Evolutionary conservation across 1,139 yeast species (phyloP).

Genomic region (Yamadazyma conglobata): DNA sequence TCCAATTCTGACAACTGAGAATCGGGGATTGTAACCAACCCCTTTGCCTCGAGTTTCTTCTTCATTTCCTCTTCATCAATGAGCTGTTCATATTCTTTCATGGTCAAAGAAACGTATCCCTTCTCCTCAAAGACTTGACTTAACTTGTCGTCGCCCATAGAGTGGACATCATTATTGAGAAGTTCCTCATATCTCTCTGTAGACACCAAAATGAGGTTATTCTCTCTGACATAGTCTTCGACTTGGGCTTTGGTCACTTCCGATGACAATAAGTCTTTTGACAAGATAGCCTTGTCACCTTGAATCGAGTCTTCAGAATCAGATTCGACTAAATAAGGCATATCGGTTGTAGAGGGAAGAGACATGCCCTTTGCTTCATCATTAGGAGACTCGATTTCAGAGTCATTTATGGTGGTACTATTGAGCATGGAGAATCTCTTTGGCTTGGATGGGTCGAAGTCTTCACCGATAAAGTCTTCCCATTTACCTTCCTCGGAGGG

Average conservation of each 20-base stretch:
- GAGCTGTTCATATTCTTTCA: constrained; percentile 25
- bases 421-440: constrained; percentile 17
- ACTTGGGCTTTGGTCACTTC: constrained; percentile 20
- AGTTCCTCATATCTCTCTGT: constrained; percentile 42
- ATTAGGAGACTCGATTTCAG: constrained; percentile 21
- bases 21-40: constrained; percentile 33
- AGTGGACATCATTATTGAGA: constrained; percentile 21
- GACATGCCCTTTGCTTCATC: constrained; percentile 9
- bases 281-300: constrained; percentile 17
- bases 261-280: constrained; percentile 21
- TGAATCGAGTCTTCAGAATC: constrained; percentile 39
- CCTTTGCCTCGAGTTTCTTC: constrained; percentile 26
- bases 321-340: constrained; percentile 30
- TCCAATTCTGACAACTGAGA: constrained; percentile 20
- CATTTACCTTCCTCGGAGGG: constrained; percentile 31
- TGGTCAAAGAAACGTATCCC: constrained; percentile 27
- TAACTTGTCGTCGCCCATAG: constrained; percentile 23
- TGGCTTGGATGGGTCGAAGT: constrained; percentile 23
- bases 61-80: constrained; percentile 35
- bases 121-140: constrained; percentile 20
- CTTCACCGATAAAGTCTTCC: constrained; percentile 42
- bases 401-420: constrained; percentile 15
- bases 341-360: constrained; percentile 13
- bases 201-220: constrained; percentile 41
- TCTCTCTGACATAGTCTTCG: constrained; percentile 46